These are phyloP conservation scores for Mycena haematopus DNA, from an alignment of 768 basidiomycete species.

Conservation along the genomic window DNA sequence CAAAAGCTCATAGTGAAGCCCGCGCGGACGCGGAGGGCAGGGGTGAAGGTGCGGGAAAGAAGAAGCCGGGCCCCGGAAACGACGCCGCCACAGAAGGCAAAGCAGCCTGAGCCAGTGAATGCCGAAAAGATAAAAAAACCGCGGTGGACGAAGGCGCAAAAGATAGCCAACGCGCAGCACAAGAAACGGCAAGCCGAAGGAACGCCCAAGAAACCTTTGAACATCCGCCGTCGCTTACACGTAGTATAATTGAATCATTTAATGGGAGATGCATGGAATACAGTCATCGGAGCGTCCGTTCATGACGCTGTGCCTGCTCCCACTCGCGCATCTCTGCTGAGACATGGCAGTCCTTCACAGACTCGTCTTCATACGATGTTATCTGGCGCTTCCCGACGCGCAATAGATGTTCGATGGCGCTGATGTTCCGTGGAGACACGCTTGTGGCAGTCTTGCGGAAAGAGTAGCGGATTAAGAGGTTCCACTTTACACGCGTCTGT, in stretches of 20 bases:
- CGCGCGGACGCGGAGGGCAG: slow-evolving; percentile 7
- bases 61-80: neutral
- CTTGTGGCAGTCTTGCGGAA: slow-evolving; percentile 69
- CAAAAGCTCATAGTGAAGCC: neutral
- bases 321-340: slow-evolving; percentile 74
- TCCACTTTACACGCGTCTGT: slow-evolving; percentile 65
- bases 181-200: slow-evolving; percentile 18
- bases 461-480: slow-evolving; percentile 68
- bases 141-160: slow-evolving; percentile 31
- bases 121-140: slow-evolving; percentile 5
- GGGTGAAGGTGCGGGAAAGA: slow-evolving; percentile 17
- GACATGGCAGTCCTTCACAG: slow-evolving; percentile 78
- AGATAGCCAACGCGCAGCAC: slow-evolving; percentile 16
- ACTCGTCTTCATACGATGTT: slow-evolving; percentile 69
- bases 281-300: slow-evolving; percentile 7
- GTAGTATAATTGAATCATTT: slow-evolving; percentile 14
- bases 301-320: slow-evolving; percentile 44
- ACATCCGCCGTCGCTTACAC: slow-evolving; percentile 4
- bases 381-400: slow-evolving; percentile 71
- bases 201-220: neutral
- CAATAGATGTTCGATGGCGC: slow-evolving; percentile 77
- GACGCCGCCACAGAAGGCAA: neutral
- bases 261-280: neutral
- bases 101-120: neutral
- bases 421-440: slow-evolving; percentile 70